Percentiles rank a stretch among this genome's conserved stretches.
Conservation (phyloP, 768 basidiomycete genomes). For the Tephrocybe sp. region DNA sequence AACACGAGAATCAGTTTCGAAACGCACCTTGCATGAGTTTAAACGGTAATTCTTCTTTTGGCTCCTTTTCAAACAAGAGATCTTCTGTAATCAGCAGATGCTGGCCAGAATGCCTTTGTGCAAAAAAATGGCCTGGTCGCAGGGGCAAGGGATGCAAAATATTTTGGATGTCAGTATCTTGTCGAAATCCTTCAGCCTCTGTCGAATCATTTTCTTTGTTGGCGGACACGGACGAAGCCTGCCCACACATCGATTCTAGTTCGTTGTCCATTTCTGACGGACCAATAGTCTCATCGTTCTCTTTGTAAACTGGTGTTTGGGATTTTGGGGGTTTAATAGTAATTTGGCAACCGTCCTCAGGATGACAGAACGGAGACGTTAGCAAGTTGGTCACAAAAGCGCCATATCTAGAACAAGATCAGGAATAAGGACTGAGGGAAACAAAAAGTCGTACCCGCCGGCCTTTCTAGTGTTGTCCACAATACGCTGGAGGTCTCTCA, state of each 20-base stretch:
- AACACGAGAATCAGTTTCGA: background rate
- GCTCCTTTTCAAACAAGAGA: slow-evolving; percentile 47
- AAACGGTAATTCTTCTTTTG: slow-evolving; percentile 18
- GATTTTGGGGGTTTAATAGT: background rate
- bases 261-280: slow-evolving; percentile 25
- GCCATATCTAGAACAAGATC: slow-evolving; percentile 26
- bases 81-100: slow-evolving; percentile 50
- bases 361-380: slow-evolving; percentile 1
- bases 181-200: background rate
- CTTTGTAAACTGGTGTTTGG: background rate
- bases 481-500: background rate
- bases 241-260: slow-evolving; percentile 14
- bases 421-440: background rate
- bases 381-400: slow-evolving; percentile 36
- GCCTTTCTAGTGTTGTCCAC: slow-evolving; percentile 14
- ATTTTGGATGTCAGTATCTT: slow-evolving; percentile 6
- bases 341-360: slow-evolving; percentile 23
- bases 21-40: slow-evolving; percentile 8
- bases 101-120: slow-evolving; percentile 14
- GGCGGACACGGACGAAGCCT: slow-evolving; percentile 6
- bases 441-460: slow-evolving; percentile 5
- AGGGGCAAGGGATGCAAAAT: slow-evolving; percentile 5
- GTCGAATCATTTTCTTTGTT: background rate
- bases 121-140: slow-evolving; percentile 13
- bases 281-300: background rate